These are phyloP conservation scores for Neoboletus magnificus DNA, from an alignment of 768 basidiomycete species.

Conservation along the genomic window DNA sequence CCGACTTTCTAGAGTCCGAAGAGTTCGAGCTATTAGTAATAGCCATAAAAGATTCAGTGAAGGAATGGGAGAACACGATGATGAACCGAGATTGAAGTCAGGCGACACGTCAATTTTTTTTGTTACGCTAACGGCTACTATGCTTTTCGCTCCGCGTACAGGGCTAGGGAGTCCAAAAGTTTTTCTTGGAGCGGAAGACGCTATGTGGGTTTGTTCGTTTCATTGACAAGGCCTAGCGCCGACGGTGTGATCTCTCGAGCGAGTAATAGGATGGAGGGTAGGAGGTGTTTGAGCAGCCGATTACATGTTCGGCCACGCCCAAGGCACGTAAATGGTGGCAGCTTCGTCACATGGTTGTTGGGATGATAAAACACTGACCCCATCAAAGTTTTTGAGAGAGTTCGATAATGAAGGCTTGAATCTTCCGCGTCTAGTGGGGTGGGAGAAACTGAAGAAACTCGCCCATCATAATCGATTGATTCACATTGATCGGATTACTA, in stretches of 20 bases:
- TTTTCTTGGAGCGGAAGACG: slow-evolving; percentile 1
- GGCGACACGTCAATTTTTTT: slow-evolving; percentile 9
- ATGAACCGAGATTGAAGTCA: not conserved
- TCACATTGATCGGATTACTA: not conserved
- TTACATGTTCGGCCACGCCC: slow-evolving; percentile 14
- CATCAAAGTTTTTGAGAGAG: not conserved
- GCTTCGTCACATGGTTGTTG: not conserved
- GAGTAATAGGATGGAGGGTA: slow-evolving; percentile 4
- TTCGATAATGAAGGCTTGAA: not conserved
- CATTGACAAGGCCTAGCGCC: not conserved
- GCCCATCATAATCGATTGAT: not conserved
- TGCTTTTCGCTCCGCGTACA: slow-evolving; percentile 1
- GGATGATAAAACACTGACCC: not conserved
- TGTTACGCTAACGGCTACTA: not conserved
- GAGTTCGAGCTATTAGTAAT: not conserved
- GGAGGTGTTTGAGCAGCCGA: slow-evolving; percentile 3
- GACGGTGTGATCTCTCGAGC: not conserved
- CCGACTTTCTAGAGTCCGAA: not conserved
- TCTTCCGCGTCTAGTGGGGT: not conserved
- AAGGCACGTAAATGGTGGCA: slow-evolving; percentile 12
- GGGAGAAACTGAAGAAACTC: not conserved
- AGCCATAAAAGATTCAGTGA: not conserved
- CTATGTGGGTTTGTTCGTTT: not conserved
- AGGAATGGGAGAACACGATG: not conserved
- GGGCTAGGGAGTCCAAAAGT: not conserved